Evolutionary conservation across 2,329 filamentous ascomycete genomes (phyloP).

Genomic region (Calonectria honghensis): DNA sequence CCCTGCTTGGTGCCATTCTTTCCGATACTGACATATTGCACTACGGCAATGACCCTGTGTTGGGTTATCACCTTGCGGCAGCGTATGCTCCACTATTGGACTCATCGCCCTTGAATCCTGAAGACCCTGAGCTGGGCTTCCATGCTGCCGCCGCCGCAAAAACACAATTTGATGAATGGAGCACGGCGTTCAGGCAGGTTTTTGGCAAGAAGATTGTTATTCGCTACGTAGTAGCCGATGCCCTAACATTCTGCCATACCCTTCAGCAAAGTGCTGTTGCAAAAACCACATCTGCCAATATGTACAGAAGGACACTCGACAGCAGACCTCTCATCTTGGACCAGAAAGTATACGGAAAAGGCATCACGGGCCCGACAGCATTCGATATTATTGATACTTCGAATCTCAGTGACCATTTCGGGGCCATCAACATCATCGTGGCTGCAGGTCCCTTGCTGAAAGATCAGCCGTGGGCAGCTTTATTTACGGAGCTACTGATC

Average conservation of each 20-base stretch:
- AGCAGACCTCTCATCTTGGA: conserved; percentile 65
- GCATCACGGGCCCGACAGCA: conserved; percentile 58
- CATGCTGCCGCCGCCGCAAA: conserved; percentile 60
- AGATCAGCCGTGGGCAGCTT: conserved; percentile 63
- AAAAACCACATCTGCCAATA: conserved; percentile 59
- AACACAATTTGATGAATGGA: conserved; percentile 69
- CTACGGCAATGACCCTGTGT: conserved; percentile 70
- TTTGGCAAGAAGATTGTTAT: conserved; percentile 60
- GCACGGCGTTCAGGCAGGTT: conserved; percentile 60
- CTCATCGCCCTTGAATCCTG: conserved; percentile 62
- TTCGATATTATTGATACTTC: conserved; percentile 77
- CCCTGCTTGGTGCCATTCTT: conserved; percentile 64
- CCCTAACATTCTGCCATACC: conserved; percentile 70
- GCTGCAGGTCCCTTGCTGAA: conserved; percentile 69
- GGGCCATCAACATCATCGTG: conserved; percentile 62
- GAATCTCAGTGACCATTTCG: conserved; percentile 64
- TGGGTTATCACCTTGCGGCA: conserved; percentile 75
- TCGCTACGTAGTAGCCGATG: conserved; percentile 69
- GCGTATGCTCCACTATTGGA: conserved; percentile 63
- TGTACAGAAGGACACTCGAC: conserved; percentile 65
- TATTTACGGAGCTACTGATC: conserved; percentile 69
- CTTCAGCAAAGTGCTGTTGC: conserved; percentile 64
- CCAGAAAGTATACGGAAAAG: conserved; percentile 61
- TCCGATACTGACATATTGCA: conserved; percentile 64
- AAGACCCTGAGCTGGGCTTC: conserved; percentile 40